Conservation (phyloP, 2,329 filamentous ascomycete species). For the Graphiopsis chlorocephala region DNA sequence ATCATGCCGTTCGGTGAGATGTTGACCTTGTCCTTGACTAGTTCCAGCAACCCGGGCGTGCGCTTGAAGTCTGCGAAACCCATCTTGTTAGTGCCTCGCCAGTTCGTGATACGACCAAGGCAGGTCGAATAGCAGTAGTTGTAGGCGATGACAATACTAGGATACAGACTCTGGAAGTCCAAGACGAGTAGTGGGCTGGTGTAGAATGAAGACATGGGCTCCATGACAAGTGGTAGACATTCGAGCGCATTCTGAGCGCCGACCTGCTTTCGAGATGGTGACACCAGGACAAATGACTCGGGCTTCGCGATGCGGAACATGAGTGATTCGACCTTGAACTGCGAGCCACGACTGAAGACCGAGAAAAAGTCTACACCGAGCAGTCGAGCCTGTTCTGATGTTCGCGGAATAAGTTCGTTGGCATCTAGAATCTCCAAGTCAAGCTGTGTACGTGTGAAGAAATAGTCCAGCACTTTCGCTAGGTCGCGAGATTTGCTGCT, state of each 20-base stretch:
- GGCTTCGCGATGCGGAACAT: conserved; percentile 99
- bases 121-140: conserved; percentile 99
- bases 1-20: conserved; percentile 96
- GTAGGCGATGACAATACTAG: conserved; percentile 98
- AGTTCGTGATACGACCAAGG: conserved; percentile 77
- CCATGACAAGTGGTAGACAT: conserved; percentile 93
- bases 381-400: conserved; percentile 89
- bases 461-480: conserved; percentile 74
- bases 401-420: conserved; percentile 84
- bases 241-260: conserved; percentile 92
- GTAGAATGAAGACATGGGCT: conserved; percentile 93
- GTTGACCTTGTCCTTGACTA: conserved; percentile 83
- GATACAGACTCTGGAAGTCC: conserved; percentile 95
- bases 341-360: conserved; percentile 89
- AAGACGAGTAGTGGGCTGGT: conserved; percentile 83
- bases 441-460: conserved; percentile 69
- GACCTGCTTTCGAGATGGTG: conserved; percentile 86
- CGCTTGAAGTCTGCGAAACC: conserved; percentile 86
- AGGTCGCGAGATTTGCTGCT: conserved; percentile 68
- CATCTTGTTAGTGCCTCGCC: conserved; percentile 93
- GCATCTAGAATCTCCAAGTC: conserved; percentile 88
- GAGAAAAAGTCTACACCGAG: conserved; percentile 96
- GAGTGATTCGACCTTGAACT: conserved; percentile 97
- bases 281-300: conserved; percentile 87
- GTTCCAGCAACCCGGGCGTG: conserved; percentile 68